Evolutionary conservation across 2,329 filamentous ascomycete genomes (phyloP), one percentile per base, ranked within the genome.

Genomic region (Aspergillus piperis): DNA sequence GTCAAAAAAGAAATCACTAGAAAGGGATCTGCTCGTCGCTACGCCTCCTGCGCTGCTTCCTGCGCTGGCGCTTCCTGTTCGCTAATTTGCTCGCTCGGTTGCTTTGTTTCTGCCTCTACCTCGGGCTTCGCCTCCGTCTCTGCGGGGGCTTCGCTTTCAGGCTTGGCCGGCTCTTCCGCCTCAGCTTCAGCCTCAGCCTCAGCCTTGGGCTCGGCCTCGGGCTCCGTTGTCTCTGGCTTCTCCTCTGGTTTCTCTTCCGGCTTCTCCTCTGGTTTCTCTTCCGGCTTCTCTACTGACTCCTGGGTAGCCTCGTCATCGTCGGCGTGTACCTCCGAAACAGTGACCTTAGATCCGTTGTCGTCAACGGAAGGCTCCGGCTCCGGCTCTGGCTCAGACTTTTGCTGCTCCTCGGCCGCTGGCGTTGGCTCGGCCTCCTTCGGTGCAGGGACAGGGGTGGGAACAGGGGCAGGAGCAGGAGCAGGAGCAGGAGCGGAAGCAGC

Each of bases 301-400:
- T 48, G 54, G 25, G 39, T 27, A 5, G 54, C 32, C 8, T 53
- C 63, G 17, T 65, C 64, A 13, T 65, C 66, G 7, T 62, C 60
- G 11, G 51, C 64, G n/a, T 63, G 63, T 8, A 65, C 64, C 50
- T 68, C 66, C 13, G 63, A 60, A 41, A 68, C 60, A 6, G 66
- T 66, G 17, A 66, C 39, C 44, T 66, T 64, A 8, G 66, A 64
- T 15, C 55, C 64, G 15, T 55, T 54, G 27, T 42, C 57, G 21
- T 67, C 57, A 3, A 54, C 39, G 8, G 61, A 21, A 2, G 53
- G 44, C 21, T 53, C 17, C 56, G 32, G 30, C 32, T 36, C 30
- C 11, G 30, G 10, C 30, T 36, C 30, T 1, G 27, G 27, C 23
- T 59, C 52, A 7, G 52, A 21, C 15, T 53, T 52, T 19, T 60